A percentile compares a stretch with the other conserved stretches of the same genome.
phyloP scores from a whole-genome alignment of 169 alveolate genomes.

The Plasmodium yoelii region DNA sequence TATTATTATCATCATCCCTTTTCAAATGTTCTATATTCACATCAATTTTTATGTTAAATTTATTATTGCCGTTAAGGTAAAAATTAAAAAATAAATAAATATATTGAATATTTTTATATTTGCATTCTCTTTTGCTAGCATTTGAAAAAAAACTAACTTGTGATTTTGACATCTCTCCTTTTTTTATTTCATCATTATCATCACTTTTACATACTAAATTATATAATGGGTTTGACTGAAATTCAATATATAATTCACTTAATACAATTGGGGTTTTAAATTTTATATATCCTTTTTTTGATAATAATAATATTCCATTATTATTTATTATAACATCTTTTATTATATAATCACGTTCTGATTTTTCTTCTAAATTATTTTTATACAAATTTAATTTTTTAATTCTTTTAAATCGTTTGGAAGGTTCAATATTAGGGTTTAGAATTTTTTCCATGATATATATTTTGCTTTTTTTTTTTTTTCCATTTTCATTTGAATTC shows the following conservation, averaged over 20 bases:
- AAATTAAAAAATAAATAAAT: conserved; percentile 49
- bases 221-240: conserved; percentile 35
- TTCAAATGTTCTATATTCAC: conserved; percentile 17
- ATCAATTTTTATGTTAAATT: conserved; percentile 27
- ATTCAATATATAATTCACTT: conserved; percentile 32
- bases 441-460: conserved; percentile 23
- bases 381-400: neutral
- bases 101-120: conserved; percentile 5
- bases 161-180: neutral
- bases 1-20: no score
- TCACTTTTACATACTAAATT: conserved; percentile 12
- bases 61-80: conserved; percentile 25
- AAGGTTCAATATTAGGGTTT: conserved; percentile 4
- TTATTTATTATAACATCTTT: neutral
- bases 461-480: conserved; percentile 4
- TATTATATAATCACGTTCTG: conserved; percentile 2
- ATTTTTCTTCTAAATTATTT: conserved; percentile 1
- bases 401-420: conserved; percentile 35
- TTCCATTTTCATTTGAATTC: neutral
- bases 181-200: neutral
- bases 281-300: conserved; percentile 31
- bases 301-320: conserved; percentile 32
- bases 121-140: neutral
- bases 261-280: conserved; percentile 45
- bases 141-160: neutral